Conservation (phyloP, 2,329 filamentous ascomycete genomes). For the Nothopassalora personata region DNA sequence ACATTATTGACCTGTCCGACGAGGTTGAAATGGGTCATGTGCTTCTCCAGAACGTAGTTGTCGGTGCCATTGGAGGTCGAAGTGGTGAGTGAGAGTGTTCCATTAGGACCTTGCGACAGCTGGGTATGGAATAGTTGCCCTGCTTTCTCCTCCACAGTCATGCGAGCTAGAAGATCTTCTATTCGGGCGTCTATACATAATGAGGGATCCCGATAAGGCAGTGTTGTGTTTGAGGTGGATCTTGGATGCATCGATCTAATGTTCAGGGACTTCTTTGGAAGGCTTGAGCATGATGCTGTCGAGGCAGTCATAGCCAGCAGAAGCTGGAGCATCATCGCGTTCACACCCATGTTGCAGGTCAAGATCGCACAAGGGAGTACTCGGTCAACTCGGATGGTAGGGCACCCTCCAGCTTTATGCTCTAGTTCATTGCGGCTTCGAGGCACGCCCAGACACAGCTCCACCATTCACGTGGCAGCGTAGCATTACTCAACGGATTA, state of each 20-base stretch:
- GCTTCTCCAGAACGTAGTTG: slow-evolving; percentile 32
- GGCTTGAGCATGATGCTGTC: neutral
- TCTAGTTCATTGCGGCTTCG: neutral
- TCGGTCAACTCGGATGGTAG: no score
- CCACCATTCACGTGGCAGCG: neutral
- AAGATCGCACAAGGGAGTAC: no score
- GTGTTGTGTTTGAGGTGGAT: slow-evolving; percentile 4
- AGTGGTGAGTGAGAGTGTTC: slow-evolving; percentile 26
- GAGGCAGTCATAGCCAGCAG: slow-evolving; percentile 42
- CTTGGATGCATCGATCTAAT: no score
- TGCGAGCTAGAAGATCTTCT: slow-evolving; percentile 43
- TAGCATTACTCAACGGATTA: neutral
- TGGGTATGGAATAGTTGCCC: slow-evolving; percentile 46
- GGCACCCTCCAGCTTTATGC: no score
- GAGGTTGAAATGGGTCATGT: slow-evolving; percentile 46
- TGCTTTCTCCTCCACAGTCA: slow-evolving; percentile 47
- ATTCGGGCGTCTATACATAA: slow-evolving; percentile 44
- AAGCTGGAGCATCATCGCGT: slow-evolving; percentile 74
- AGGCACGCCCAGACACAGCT: neutral
- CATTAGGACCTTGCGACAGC: slow-evolving; percentile 32
- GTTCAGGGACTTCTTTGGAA: no score
- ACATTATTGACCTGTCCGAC: slow-evolving; percentile 42
- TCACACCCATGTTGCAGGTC: slow-evolving; percentile 64
- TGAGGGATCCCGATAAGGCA: slow-evolving; percentile 36
- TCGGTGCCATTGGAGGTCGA: slow-evolving; percentile 27